These are phyloP conservation scores for Arabidopsis hybrid DNA, from an alignment of 441 rosid genomes.

Conservation along the genomic window DNA sequence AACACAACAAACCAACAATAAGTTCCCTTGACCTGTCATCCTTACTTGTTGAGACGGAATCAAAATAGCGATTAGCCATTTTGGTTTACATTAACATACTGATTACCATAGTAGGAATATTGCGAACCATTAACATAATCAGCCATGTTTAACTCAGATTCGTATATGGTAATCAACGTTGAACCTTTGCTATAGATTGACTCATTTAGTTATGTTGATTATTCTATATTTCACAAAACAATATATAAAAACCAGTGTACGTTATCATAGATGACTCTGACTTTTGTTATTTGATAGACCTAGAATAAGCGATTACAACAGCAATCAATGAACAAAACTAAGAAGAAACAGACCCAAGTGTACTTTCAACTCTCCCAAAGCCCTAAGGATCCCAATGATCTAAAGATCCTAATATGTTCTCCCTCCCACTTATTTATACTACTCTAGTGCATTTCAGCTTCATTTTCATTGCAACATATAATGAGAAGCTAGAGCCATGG, in stretches of 20 bases:
- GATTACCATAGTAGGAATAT: background rate
- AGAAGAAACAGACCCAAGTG: background rate
- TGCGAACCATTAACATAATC: background rate
- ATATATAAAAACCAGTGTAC: background rate
- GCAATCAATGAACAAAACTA: background rate
- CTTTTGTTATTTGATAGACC: background rate
- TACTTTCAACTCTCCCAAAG: constrained; percentile 8
- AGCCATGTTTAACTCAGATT: background rate
- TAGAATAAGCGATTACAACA: background rate
- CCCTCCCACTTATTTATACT: background rate
- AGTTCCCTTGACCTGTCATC: background rate
- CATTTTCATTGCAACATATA: background rate
- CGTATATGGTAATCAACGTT: background rate
- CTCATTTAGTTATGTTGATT: background rate
- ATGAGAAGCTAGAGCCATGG: constrained; percentile 11
- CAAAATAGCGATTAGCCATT: background rate
- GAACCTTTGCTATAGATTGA: background rate
- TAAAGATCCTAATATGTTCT: background rate
- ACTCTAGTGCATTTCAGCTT: constrained; percentile 11
- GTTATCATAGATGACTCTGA: background rate
- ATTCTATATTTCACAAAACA: background rate
- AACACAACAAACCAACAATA: constrained; percentile 10
- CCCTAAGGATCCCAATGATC: background rate
- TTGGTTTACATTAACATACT: background rate
- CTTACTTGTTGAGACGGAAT: background rate